These are phyloP conservation scores for Xerocomus cyaneibrunnescens DNA, from an alignment of 1,284 basidiomycete species.

Conservation along the genomic window DNA sequence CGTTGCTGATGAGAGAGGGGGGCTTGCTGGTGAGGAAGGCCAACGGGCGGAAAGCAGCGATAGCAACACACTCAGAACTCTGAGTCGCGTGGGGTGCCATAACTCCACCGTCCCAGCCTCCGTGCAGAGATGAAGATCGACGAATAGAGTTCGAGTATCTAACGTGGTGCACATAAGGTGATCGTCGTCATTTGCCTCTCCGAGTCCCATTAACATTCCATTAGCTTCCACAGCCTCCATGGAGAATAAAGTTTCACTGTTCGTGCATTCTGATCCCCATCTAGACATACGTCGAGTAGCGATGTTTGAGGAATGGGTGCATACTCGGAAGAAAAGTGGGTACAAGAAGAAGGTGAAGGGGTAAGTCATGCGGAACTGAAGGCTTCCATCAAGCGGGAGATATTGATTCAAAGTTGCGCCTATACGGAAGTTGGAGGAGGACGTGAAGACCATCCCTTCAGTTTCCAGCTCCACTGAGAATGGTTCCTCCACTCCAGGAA, in stretches of 20 bases:
- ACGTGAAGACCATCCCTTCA: constrained; percentile 44
- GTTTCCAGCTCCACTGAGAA: constrained; percentile 53
- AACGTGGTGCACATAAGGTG: constrained; percentile 41
- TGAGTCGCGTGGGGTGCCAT: constrained; percentile 68
- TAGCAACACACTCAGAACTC: constrained; percentile 47
- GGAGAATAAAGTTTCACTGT: constrained; percentile 54
- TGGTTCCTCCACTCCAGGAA: constrained; percentile 37
- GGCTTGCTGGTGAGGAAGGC: constrained; percentile 27
- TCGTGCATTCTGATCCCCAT: constrained; percentile 35
- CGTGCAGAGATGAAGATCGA: constrained; percentile 51
- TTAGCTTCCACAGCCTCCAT: constrained; percentile 54
- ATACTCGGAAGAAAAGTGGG: constrained; percentile 48
- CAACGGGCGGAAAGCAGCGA: constrained; percentile 17
- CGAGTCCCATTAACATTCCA: constrained; percentile 46
- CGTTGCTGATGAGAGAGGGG: constrained; percentile 32
- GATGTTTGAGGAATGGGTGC: constrained; percentile 30
- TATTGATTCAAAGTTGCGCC: constrained; percentile 24
- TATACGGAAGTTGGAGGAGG: constrained; percentile 36
- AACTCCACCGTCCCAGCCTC: constrained; percentile 70
- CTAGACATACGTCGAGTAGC: constrained; percentile 29
- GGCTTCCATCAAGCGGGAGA: constrained; percentile 22
- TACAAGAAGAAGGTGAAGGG: constrained; percentile 39
- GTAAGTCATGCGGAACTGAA: constrained; percentile 41
- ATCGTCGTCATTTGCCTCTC: constrained; percentile 47
- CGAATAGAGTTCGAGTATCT: constrained; percentile 49